phyloP scores from a whole-genome alignment of 2,329 filamentous ascomycete genomes.

The Cadophora malorum region DNA sequence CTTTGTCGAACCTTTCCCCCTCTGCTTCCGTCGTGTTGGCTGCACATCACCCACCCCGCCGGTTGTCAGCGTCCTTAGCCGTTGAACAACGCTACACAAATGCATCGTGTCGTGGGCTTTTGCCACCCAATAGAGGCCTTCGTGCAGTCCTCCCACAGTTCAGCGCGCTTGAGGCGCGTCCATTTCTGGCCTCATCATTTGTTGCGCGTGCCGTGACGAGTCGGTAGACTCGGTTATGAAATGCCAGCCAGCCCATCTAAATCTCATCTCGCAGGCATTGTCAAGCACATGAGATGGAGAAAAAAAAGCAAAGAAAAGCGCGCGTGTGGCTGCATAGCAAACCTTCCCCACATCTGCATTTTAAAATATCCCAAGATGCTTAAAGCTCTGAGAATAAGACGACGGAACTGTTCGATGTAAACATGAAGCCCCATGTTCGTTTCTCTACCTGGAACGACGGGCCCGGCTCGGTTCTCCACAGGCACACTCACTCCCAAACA shows the following conservation, averaged over 20 bases:
- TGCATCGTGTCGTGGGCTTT: slow-evolving; percentile 26
- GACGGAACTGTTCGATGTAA: slow-evolving; percentile 3
- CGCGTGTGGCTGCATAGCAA: background rate
- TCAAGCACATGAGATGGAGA: background rate
- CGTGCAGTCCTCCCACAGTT: slow-evolving; percentile 10
- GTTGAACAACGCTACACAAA: slow-evolving; percentile 15
- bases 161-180: slow-evolving; percentile 31
- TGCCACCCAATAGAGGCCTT: slow-evolving; percentile 27
- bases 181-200: slow-evolving; percentile 13
- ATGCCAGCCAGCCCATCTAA: too few relatives aligned
- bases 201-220: slow-evolving; percentile 19
- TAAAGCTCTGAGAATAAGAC: slow-evolving; percentile 5
- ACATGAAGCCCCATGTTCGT: slow-evolving; percentile 1
- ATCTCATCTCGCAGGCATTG: background rate
- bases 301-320: slow-evolving; percentile 1
- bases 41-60: slow-evolving; percentile 11
- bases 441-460: slow-evolving; percentile 17
- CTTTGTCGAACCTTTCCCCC: background rate
- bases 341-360: background rate
- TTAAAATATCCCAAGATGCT: background rate
- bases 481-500: slow-evolving; percentile 15
- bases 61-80: slow-evolving; percentile 20
- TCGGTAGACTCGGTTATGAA: background rate
- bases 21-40: background rate
- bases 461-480: slow-evolving; percentile 3